Evolutionary conservation across 306 rosid genomes (phyloP), one percentile per base, ranked within the genome.

Genomic region (Psophocarpus tetragonolobus): DNA sequence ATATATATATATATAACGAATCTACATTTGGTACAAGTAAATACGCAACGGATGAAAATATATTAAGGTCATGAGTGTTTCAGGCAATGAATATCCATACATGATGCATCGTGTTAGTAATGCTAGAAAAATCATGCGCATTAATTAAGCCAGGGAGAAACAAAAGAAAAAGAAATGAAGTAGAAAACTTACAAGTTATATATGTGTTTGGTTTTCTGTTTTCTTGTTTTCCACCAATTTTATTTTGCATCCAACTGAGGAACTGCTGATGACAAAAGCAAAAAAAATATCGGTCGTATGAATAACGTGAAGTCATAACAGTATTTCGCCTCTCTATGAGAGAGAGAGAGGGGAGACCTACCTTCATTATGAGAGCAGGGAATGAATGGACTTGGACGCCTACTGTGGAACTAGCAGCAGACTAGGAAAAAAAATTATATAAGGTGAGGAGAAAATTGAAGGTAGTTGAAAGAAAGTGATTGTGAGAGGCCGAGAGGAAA

Each of bases 241-340:
- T 90, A 73, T 79, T 84, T 69, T 91, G 94, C 85, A 91, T 79
- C 97, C 97, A 92, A 70, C 90, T 57, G 50, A 92, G 78, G 74
- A 92, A 88, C 97, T 92, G 15, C 85, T 80, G 35, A 24, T 17
- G 75, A 42, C 1, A 61, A 15, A 15, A 24, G 30, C 67, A 60
- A n/a, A 79, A 64, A 12, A 79, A 15, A 1, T 27, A 27, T 44
- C n/a, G 74, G 45, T 7, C 30, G 32, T n/a, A 29, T 15, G 8
- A 38, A 68, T 41, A 41, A 51, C 17, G 41, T 23, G 26, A 72
- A 72, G 23, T 36, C 5, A 10, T 18, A 48, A 48, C 36, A 69
- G 11, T 65, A 10, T 4, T 21, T 36, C 2, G 11, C 7, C 23
- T 68, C 56, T 12, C 3, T 24, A 1, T 0, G 57, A 4, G 41